Base-by-base conservation (phyloP, 23 red algal genomes). In the Agarophyton chilense region DNA sequence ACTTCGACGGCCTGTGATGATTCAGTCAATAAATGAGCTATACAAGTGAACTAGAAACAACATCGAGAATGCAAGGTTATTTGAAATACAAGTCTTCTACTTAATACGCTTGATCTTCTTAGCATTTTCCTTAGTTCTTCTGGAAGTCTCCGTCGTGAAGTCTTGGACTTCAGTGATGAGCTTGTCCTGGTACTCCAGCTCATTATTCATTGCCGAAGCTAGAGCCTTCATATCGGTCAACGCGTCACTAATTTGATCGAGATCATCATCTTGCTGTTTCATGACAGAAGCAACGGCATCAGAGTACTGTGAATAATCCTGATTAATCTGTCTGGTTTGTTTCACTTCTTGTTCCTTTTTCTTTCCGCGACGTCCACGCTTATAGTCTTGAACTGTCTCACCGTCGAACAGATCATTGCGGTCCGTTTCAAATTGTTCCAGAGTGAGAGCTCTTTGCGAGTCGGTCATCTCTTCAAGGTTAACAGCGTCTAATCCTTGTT, bases 201-300 rank as follows among this genome's bases (percentile, higher is more conserved):
- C 94, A 57, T 80, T 83, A 77, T 96, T 96, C 94, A 96, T 96
- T 19, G 83, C 90, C 21, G 47, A 61, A 16, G 94, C 94, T 22
- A 96, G 68, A 6, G 77, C 89, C 42, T 93, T 89, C 88, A 96
- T 87, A 76, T 96, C 94, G 26, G 40, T 61, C 22, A 96, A 45
- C 31, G 89, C 94, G 56, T 77, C 85, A 22, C 70, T 62, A 51
- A 96, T 96, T 47, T 72, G 78, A 39, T 96, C 89, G 42, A 96
- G 72, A 47, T 96, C 94, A 19, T 96, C 94, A 84, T 96, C 94
- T 68, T 96, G 94, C 83, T 92, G 72, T 21, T 78, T 62, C 92
- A 89, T 64, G 24, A 87, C 84, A 21, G 50, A 44, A 8, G 92
- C 84, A 16, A 94, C 84, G 52, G 72, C 74, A 18, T 13, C 38